Evolutionary conservation across 192 early-diverging fungal species (phyloP).

Genomic region (Glomus cerebriforme): DNA sequence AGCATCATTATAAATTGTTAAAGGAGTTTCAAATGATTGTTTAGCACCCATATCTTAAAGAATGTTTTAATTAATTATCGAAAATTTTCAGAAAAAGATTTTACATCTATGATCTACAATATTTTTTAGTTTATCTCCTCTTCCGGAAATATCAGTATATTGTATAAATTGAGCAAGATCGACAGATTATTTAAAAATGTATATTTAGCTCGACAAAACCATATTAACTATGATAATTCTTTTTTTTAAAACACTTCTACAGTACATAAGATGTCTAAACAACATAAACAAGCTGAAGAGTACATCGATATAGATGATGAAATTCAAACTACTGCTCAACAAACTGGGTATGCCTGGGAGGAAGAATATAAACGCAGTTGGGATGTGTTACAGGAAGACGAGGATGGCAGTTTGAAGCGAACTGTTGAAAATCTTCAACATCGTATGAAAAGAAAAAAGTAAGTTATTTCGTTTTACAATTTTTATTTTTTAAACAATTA

Average conservation of each 20-base stretch:
- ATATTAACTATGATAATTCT: too few species aligned
- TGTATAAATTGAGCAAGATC: too few species aligned
- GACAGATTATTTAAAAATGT: too few species aligned
- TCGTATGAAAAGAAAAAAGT: conserved; percentile 67
- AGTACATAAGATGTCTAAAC: not conserved
- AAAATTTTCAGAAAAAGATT: too few species aligned
- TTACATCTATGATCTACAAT: too few species aligned
- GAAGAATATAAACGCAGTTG: conserved; percentile 95
- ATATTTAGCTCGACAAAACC: too few species aligned
- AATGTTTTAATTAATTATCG: too few species aligned
- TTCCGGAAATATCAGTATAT: too few species aligned
- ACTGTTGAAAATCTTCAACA: conserved; percentile 73
- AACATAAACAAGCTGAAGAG: conserved; percentile 46
- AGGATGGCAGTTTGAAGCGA: conserved; percentile 77
- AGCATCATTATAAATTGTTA: not conserved
- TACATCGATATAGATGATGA: conserved; percentile 60
- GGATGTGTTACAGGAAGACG: conserved; percentile 91
- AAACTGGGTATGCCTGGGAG: conserved; percentile 88
- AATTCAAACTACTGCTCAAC: conserved; percentile 47
- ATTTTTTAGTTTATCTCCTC: too few species aligned
- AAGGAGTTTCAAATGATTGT: not conserved
- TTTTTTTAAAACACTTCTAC: too few species aligned
- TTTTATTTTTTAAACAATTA: not conserved
- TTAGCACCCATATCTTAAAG: not conserved
- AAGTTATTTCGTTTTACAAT: not conserved